Base-by-base conservation (phyloP, 176 grass and related monocot genomes). In the Puccinellia tenuiflora region DNA sequence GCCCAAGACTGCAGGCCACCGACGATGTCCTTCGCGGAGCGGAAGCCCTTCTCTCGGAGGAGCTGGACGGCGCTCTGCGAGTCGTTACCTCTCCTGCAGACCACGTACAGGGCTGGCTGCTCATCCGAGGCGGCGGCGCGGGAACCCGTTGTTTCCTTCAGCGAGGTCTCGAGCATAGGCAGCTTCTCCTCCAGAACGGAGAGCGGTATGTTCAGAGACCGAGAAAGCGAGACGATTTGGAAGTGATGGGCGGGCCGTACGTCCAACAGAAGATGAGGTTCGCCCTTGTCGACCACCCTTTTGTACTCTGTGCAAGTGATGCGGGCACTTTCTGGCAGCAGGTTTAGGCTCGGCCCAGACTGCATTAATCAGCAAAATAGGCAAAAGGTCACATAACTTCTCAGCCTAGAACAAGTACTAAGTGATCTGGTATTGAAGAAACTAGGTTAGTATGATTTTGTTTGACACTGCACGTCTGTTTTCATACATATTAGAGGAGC, bases 41-140 rank as follows among this genome's bases (percentile, higher is more conserved):
- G 21, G 54, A 98, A 90, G 5, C 96, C 93, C 40, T 92, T 98
- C 78, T 88, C 78, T 0, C 31, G 89, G 16, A 98, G 91, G 82
- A 93, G 67, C 76, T 88, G 66, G 38, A 96, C 89, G 2, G 93
- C 91, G 20, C 11, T 88, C 40, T 98, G 96, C 5, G 96, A 98
- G 46, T 91, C 89, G 5, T 98, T 96, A 34, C 96, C 96, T 88
- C 96, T 91, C 78, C 93, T 81, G 42, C 96, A 98, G 65, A 95
- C 77, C 7, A 98, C 91, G 68, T 90, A 90, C 39, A 98, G 64
- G 31, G 87, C 24, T 26, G 89, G 86, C 66, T 34, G 86, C 48
- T 60, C 48, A 56, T 48, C 62, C 8, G 51, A 38, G 57, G 57
- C 3, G 0, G 33, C 3, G 2, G 56, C 24, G 1, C 9, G 11